phyloP scores from a whole-genome alignment of 495 filamentous ascomycete genomes.

The Aspergillus nanangensis region DNA sequence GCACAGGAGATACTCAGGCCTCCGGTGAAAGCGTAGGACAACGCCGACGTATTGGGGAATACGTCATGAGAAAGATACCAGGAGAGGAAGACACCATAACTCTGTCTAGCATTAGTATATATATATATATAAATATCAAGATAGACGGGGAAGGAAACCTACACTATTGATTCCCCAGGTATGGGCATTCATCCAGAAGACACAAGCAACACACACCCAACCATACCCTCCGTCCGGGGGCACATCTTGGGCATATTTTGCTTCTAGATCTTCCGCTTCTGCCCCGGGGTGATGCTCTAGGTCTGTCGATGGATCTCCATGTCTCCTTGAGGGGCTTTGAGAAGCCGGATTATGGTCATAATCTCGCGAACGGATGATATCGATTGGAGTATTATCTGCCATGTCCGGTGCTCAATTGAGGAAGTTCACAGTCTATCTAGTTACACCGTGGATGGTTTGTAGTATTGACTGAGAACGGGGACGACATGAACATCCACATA shows the following conservation, averaged over 20 bases:
- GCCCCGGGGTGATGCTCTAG: conserved; percentile 7
- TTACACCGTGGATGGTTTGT: too few relatives aligned
- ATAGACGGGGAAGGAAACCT: conserved; percentile 16
- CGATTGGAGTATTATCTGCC: conserved; percentile 33
- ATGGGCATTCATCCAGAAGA: conserved; percentile 51
- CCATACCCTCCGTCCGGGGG: conserved; percentile 54
- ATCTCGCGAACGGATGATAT: conserved; percentile 30
- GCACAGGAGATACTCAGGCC: conserved; percentile 64
- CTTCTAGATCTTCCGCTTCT: conserved; percentile 12
- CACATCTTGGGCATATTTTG: conserved; percentile 30
- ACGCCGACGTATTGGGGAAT: conserved; percentile 53
- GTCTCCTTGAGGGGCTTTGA: conserved; percentile 4
- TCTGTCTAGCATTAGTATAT: too few relatives aligned
- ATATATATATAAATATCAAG: too few relatives aligned
- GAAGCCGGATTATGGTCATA: conserved; percentile 13
- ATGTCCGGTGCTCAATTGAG: conserved; percentile 11
- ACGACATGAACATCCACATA: too few relatives aligned
- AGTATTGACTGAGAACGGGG: too few relatives aligned
- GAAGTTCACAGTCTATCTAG: neutral
- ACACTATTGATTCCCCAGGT: conserved; percentile 54
- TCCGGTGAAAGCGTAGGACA: conserved; percentile 70
- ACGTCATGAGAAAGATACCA: conserved; percentile 59
- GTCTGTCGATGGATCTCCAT: conserved; percentile 4
- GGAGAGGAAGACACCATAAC: conserved; percentile 67
- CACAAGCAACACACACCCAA: conserved; percentile 48